Percentiles rank a stretch among this genome's conserved stretches.
Conservation (phyloP, 2,329 filamentous ascomycete genomes). For the Claviceps purpurea region DNA sequence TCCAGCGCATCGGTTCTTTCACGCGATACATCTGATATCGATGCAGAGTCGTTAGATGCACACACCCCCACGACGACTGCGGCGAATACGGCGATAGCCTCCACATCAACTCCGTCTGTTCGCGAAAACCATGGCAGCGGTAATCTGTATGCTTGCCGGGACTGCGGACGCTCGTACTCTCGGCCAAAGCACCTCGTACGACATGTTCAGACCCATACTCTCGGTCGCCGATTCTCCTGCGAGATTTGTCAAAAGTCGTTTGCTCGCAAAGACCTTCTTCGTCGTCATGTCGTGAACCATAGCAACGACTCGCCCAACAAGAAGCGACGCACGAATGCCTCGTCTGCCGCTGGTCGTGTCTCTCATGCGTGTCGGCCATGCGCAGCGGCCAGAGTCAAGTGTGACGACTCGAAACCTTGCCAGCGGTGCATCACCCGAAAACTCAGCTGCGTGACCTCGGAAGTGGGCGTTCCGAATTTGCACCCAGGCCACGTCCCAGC, state of each 20-base stretch:
- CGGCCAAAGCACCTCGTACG: constrained; percentile 40
- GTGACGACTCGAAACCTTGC: constrained; percentile 41
- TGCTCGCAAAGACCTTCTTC: constrained; percentile 38
- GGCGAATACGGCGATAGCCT: not conserved
- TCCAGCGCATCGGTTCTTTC: not conserved
- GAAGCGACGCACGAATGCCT: constrained; percentile 30
- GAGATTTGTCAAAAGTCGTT: constrained; percentile 40
- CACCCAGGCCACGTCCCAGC: constrained; percentile 27
- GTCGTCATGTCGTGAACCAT: constrained; percentile 38
- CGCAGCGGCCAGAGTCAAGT: constrained; percentile 39
- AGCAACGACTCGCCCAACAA: constrained; percentile 35
- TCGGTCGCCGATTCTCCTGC: constrained; percentile 35
- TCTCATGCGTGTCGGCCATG: constrained; percentile 39
- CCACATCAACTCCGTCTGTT: constrained; percentile 1
- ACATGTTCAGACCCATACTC: constrained; percentile 36
- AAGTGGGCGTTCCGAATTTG: constrained; percentile 27
- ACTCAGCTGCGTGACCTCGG: constrained; percentile 28
- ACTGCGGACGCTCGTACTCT: constrained; percentile 38
- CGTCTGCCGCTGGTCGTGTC: constrained; percentile 33
- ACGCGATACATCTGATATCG: not conserved
- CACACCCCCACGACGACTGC: not conserved
- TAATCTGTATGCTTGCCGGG: constrained; percentile 35
- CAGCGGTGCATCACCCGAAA: constrained; percentile 34
- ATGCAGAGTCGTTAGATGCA: not conserved
- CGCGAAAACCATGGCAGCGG: constrained; percentile 13